Percentiles rank a stretch among this genome's conserved stretches.
These are phyloP conservation scores for Pichia norvegensis DNA, from an alignment of 1,139 yeast species.

Conservation along the genomic window DNA sequence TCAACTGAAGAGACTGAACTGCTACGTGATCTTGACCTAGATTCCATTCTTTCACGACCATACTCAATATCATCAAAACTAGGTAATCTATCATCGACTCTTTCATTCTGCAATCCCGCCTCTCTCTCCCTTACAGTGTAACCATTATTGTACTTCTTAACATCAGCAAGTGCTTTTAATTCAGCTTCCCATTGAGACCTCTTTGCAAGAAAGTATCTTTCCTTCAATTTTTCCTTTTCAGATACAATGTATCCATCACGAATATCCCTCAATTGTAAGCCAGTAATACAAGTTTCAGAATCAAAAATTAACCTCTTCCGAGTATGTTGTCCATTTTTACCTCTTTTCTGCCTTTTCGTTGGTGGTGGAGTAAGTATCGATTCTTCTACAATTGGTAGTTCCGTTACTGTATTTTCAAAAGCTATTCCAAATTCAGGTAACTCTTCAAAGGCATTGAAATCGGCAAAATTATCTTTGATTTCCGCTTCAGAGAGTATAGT, in stretches of 20 bases:
- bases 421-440: not conserved
- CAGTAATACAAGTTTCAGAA: not conserved
- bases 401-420: not conserved
- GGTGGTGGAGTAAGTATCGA: not conserved
- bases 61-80: constrained; percentile 5
- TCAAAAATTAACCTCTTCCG: not conserved
- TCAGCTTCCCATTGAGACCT: not conserved
- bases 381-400: too few species aligned
- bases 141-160: not conserved
- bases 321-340: not conserved
- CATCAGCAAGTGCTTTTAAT: not conserved
- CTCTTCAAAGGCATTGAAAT: not conserved
- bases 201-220: not conserved
- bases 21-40: constrained; percentile 14
- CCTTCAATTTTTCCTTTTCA: not conserved
- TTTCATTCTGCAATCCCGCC: not conserved
- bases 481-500: not conserved
- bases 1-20: constrained; percentile 25
- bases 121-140: not conserved
- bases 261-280: not conserved
- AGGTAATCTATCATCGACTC: not conserved
- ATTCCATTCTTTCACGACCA: constrained; percentile 5
- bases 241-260: constrained; percentile 2
- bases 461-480: not conserved
- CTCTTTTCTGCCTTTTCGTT: not conserved